Base-by-base conservation (phyloP, 2,329 filamentous ascomycete species). In the Phialemoniopsis sp. region DNA sequence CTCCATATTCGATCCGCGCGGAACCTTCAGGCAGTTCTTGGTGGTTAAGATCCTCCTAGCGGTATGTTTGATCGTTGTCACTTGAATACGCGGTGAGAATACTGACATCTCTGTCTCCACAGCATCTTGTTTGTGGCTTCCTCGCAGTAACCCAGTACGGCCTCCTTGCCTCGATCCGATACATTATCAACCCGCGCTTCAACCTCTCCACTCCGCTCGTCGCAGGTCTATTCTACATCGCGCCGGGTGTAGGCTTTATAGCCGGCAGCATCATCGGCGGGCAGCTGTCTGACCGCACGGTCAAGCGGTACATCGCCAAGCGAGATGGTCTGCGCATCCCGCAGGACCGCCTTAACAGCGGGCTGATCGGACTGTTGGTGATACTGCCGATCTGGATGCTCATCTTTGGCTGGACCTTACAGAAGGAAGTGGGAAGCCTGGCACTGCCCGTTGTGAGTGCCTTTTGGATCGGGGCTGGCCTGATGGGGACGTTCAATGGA, bases 101-200 rank as follows among this genome's bases (percentile, higher is more conserved):
- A n/a, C n/a, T n/a, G n/a, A n/a, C n/a, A n/a, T n/a, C 28, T 13
- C 8, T 8, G 4, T n/a, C n/a, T n/a, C n/a, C n/a, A 18, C 6
- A 45, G 40, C 33, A 49, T 32, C 32, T 51, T 9, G 38, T 62
- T 52, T 4, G 59, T 84, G 4, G 79, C 78, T 3, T 80, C 75
- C 34, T 75, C 73, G 1, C 13, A 89, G 82, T 82, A 88, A 89
- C 58, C 87, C 89, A 48, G 66, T 74, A 73, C 46, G 62, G 61
- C 28, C 54, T 75, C n/a, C 57, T 75, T 4, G 85, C 82, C 0
- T 79, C 79, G 0, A 85, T 88, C 40, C 80, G 85, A 15, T 86
- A 86, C 48, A 74, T 88, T 5, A 67, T 89, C 12, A 88, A 89
- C 50, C 85, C 85, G 0, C 79, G 85, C 16, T 89, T 89, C 64